Conservation (phyloP, 345 rosid genomes). For the Pistacia atlantica region DNA sequence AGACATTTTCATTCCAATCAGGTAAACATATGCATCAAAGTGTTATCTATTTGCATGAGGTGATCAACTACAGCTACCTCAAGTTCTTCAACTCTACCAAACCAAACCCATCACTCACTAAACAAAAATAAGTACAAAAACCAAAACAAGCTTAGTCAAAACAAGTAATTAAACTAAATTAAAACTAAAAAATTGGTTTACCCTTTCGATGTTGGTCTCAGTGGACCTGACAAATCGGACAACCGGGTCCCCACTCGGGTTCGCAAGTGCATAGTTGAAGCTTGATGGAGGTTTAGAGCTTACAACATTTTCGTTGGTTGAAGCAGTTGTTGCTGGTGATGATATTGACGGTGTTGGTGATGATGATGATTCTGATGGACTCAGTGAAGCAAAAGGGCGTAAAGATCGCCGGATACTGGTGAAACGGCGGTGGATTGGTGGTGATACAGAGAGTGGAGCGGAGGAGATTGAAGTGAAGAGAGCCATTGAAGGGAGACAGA, state of each 20-base stretch:
- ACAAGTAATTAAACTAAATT: neutral
- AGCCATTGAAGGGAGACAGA: constrained; percentile 41
- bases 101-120: neutral
- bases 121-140: neutral
- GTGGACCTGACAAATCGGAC: constrained; percentile 56
- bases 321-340: constrained; percentile 7
- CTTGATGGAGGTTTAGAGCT: constrained; percentile 33
- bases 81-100: constrained; percentile 5
- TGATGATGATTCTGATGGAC: constrained; percentile 41
- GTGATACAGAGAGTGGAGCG: constrained; percentile 40
- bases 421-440: constrained; percentile 20
- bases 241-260: constrained; percentile 34
- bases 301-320: constrained; percentile 10
- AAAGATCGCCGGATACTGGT: constrained; percentile 29
- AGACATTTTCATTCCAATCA: neutral
- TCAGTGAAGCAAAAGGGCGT: constrained; percentile 40
- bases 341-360: constrained; percentile 13
- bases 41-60: neutral
- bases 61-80: neutral
- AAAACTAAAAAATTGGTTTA: constrained; percentile 1
- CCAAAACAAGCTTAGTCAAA: neutral
- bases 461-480: constrained; percentile 43
- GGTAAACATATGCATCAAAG: neutral
- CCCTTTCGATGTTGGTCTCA: constrained; percentile 80
- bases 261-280: constrained; percentile 39